A percentile compares a stretch with the other conserved stretches of the same genome.
These are phyloP conservation scores for Volvariella surrecta DNA, from an alignment of 1,284 basidiomycete genomes.

Conservation along the genomic window DNA sequence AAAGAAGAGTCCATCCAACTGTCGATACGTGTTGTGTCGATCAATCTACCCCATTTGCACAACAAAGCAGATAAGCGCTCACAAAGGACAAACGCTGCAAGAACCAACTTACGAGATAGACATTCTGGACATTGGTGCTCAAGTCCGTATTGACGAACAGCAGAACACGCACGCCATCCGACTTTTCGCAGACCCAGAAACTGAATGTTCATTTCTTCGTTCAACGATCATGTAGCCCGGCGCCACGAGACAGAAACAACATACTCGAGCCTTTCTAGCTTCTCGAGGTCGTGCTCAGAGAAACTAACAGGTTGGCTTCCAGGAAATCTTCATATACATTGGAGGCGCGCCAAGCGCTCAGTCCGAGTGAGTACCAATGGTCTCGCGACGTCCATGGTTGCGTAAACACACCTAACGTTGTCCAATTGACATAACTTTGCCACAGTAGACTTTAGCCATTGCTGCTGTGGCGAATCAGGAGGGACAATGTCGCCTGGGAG, in stretches of 20 bases:
- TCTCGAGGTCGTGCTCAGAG: constrained; percentile 53
- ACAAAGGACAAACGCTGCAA: neutral
- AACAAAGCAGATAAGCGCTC: neutral
- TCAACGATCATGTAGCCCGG: constrained; percentile 2
- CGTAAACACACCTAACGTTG: constrained; percentile 37
- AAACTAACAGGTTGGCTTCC: constrained; percentile 94
- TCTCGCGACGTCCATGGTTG: neutral
- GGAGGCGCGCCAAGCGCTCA: constrained; percentile 12
- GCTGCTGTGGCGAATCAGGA: constrained; percentile 46
- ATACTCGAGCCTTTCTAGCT: constrained; percentile 81
- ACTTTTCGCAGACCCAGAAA: constrained; percentile 99
- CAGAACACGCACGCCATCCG: constrained; percentile 92
- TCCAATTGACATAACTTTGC: constrained; percentile 58
- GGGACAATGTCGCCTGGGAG: constrained; percentile 54
- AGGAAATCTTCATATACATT: constrained; percentile 58
- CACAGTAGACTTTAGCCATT: constrained; percentile 56
- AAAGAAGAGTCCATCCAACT: constrained; percentile 74
- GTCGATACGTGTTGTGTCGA: constrained; percentile 85
- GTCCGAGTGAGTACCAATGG: neutral
- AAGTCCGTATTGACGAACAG: constrained; percentile 76
- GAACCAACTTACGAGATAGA: constrained; percentile 63
- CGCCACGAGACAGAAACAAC: constrained; percentile 18
- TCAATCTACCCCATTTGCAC: constrained; percentile 72
- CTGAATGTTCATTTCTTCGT: constrained; percentile 29
- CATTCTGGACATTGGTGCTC: constrained; percentile 56